These are phyloP conservation scores for Hordeum vulgare DNA, from an alignment of 176 grass and related monocot genomes.

Conservation along the genomic window DNA sequence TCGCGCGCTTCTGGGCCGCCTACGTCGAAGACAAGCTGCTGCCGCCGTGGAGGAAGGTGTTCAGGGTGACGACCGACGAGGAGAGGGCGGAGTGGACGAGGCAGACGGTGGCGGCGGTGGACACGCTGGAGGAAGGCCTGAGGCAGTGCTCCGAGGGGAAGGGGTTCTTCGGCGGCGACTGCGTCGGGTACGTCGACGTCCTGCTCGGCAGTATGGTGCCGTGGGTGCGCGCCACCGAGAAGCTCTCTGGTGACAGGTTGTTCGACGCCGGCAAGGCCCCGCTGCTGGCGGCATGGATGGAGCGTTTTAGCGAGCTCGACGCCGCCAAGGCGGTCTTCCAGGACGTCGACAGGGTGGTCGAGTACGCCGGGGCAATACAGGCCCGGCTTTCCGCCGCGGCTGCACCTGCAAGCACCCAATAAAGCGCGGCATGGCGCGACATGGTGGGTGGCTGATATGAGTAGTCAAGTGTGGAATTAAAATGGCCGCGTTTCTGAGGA, in stretches of 20 bases:
- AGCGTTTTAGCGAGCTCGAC: constrained; percentile 19
- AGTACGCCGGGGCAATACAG: not conserved
- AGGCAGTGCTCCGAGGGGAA: constrained; percentile 25
- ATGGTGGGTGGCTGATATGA: not conserved
- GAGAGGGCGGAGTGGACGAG: not conserved
- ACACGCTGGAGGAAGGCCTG: constrained; percentile 24
- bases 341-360: not conserved
- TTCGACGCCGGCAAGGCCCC: constrained; percentile 27
- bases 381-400: not conserved
- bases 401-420: not conserved
- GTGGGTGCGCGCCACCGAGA: not conserved
- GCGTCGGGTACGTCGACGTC: constrained; percentile 43
- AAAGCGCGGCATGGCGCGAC: not conserved
- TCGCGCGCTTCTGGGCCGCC: constrained; percentile 19
- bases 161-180: constrained; percentile 42
- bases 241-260: not conserved
- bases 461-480: not conserved
- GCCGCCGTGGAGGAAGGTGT: not conserved
- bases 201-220: constrained; percentile 3
- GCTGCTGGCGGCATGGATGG: constrained; percentile 24
- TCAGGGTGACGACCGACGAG: not conserved
- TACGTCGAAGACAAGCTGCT: constrained; percentile 37
- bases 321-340: constrained; percentile 24
- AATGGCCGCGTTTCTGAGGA: not conserved
- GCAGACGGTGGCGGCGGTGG: not conserved